These are phyloP conservation scores for Blepharisma stoltei DNA, from an alignment of 73 alveolate species.

Conservation along the genomic window DNA sequence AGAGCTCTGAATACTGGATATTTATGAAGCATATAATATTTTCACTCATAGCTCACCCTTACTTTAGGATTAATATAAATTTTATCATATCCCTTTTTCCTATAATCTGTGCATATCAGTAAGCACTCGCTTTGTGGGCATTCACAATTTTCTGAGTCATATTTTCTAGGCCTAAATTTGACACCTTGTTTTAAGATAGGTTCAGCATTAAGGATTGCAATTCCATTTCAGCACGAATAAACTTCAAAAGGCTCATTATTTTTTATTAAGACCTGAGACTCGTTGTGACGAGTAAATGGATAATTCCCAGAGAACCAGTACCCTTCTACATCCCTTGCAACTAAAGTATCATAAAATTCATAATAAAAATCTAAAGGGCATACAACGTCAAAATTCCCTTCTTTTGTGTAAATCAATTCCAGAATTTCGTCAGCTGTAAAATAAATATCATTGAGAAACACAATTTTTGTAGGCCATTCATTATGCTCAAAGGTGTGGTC, in stretches of 20 bases:
- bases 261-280: conserved; percentile 26
- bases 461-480: conserved; percentile 19
- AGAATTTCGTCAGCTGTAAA: conserved; percentile 41
- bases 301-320: conserved; percentile 28
- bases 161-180: conserved; percentile 35
- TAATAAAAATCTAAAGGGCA: conserved; percentile 56
- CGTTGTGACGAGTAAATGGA: conserved; percentile 41
- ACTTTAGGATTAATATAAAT: conserved; percentile 43
- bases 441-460: conserved; percentile 53
- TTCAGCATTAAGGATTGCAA: conserved; percentile 36
- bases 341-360: conserved; percentile 58
- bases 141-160: not conserved
- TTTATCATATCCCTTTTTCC: conserved; percentile 37
- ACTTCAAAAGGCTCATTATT: conserved; percentile 38
- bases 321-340: conserved; percentile 53
- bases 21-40: conserved; percentile 13
- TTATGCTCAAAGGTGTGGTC: conserved; percentile 33
- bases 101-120: conserved; percentile 38
- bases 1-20: not conserved
- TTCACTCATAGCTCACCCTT: conserved; percentile 42
- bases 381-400: conserved; percentile 54
- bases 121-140: conserved; percentile 48
- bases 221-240: conserved; percentile 61
- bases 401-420: conserved; percentile 44
- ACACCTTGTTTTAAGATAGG: conserved; percentile 35